Percentiles rank a stretch among this genome's conserved stretches.
phyloP scores from a whole-genome alignment of 306 rosid genomes.

The Acmispon strigosus region DNA sequence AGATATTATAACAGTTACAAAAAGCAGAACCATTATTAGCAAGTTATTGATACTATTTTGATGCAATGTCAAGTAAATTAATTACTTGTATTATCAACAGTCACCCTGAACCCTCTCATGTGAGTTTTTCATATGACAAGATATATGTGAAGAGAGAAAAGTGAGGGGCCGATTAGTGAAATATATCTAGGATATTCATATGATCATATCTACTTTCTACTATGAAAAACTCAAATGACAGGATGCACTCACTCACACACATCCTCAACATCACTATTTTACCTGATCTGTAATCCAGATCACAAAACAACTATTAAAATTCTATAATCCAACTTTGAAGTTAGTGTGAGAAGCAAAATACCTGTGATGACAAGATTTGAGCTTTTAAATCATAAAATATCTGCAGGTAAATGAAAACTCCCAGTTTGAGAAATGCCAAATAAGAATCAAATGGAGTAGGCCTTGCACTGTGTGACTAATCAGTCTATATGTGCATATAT shows the following conservation, averaged over 20 bases:
- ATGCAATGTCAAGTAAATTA: not conserved
- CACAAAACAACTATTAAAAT: not conserved
- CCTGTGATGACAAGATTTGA: slow-evolving; percentile 48
- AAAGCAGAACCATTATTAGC: not conserved
- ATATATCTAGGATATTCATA: not conserved
- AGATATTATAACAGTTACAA: not conserved
- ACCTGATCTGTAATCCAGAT: not conserved
- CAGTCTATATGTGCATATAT: too few species aligned
- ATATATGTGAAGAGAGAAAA: not conserved
- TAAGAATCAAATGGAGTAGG: not conserved
- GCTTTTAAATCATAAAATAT: slow-evolving; percentile 43
- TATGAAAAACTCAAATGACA: not conserved
- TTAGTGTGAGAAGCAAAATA: slow-evolving; percentile 11
- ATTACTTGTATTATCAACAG: not conserved
- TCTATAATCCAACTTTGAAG: not conserved
- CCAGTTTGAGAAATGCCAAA: slow-evolving; percentile 1
- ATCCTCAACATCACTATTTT: slow-evolving; percentile 2
- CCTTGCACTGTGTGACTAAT: too few species aligned
- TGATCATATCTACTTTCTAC: not conserved
- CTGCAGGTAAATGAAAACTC: slow-evolving; percentile 27
- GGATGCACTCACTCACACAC: not conserved
- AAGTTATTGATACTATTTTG: not conserved
- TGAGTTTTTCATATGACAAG: not conserved
- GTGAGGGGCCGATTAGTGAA: not conserved
- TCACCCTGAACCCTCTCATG: not conserved